A percentile compares a stretch with the other conserved stretches of the same genome.
Evolutionary conservation across 2,329 filamentous ascomycete genomes (phyloP).

Genomic region (Sporothrix pseudoabietina): DNA sequence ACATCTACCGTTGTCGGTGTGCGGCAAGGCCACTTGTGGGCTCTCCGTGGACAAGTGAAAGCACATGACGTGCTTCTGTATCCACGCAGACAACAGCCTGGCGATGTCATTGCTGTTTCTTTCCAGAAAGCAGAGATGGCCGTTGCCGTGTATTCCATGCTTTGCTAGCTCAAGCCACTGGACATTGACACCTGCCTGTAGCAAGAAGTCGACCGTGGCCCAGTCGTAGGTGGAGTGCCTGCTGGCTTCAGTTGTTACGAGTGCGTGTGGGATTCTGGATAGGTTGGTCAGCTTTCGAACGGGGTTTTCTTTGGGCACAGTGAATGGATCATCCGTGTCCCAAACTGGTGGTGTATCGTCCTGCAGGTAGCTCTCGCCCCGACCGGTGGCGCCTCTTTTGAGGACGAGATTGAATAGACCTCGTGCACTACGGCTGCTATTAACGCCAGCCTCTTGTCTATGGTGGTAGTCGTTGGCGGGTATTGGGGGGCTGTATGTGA

Average conservation of each 20-base stretch:
- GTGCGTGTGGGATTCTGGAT: constrained; percentile 49
- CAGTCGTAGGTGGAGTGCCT: constrained; percentile 59
- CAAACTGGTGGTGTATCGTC: neutral
- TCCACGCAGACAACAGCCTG: constrained; percentile 25
- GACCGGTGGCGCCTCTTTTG: constrained; percentile 14
- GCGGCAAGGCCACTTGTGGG: neutral
- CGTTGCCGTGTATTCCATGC: constrained; percentile 54
- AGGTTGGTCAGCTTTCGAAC: constrained; percentile 52
- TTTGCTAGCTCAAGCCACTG: constrained; percentile 50
- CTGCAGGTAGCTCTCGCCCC: constrained; percentile 34
- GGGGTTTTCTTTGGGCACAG: neutral
- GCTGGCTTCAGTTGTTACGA: constrained; percentile 57
- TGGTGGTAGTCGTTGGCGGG: neutral
- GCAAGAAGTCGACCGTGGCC: constrained; percentile 55
- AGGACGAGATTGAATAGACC: constrained; percentile 16
- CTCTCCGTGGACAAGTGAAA: neutral
- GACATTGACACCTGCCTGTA: constrained; percentile 53
- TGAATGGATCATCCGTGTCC: neutral
- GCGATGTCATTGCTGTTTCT: constrained; percentile 53
- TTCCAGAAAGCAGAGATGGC: constrained; percentile 58
- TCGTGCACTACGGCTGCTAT: neutral
- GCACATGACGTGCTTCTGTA: constrained; percentile 3
- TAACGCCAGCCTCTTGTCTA: neutral
- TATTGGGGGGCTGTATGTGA: constrained; percentile 47
- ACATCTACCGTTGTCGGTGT: neutral